Conservation (phyloP, 2,329 filamentous ascomycete species). For the Salinomyces thailandicus region DNA sequence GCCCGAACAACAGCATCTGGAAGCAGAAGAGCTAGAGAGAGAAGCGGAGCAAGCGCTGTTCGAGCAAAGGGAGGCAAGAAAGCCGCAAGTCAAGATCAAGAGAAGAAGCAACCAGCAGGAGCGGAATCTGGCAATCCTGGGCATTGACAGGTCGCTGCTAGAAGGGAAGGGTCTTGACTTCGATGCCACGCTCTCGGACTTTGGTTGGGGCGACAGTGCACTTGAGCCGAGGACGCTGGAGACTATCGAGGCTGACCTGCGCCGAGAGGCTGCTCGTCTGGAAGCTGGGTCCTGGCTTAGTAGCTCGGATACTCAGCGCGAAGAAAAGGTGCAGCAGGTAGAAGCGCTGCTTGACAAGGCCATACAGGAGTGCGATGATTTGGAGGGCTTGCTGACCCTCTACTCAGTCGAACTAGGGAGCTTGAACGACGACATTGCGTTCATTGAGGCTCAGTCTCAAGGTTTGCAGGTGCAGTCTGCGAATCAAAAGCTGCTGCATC, state of each 20-base stretch:
- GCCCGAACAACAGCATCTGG: conserved; percentile 17
- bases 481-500: conserved; percentile 88
- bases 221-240: conserved; percentile 67
- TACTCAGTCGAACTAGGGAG: conserved; percentile 93
- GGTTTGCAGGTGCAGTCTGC: conserved; percentile 94
- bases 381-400: conserved; percentile 85
- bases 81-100: conserved; percentile 31
- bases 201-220: conserved; percentile 76
- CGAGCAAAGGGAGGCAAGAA: conserved; percentile 18
- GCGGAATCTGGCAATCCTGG: conserved; percentile 66
- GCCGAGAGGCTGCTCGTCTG: conserved; percentile 77
- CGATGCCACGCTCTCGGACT: conserved; percentile 69
- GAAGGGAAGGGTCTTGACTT: conserved; percentile 71
- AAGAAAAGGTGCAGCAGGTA: conserved; percentile 79
- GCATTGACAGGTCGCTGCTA: conserved; percentile 65
- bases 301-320: conserved; percentile 64
- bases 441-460: conserved; percentile 94
- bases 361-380: conserved; percentile 90
- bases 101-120: conserved; percentile 62
- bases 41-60: conserved; percentile 10
- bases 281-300: conserved; percentile 90
- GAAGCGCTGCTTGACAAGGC: conserved; percentile 76
- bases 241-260: conserved; percentile 69
- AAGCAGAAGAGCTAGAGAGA: conserved; percentile 8
- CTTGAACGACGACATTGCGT: conserved; percentile 87